phyloP scores from a whole-genome alignment of 2,329 filamentous ascomycete genomes.

The Huntiella decipiens region DNA sequence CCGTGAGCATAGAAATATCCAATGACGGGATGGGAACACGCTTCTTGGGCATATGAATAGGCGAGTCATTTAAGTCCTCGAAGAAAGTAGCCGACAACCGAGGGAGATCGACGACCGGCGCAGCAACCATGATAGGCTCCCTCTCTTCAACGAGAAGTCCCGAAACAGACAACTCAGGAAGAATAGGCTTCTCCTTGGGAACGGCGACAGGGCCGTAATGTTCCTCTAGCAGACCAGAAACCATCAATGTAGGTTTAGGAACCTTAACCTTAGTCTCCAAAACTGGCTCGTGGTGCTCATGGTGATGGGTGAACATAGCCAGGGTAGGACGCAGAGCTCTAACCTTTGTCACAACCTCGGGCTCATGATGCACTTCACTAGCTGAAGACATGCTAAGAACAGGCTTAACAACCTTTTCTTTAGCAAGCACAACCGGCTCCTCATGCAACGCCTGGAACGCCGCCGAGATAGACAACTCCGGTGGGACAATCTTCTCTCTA shows the following conservation, averaged over 20 bases:
- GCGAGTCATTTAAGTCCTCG: neutral
- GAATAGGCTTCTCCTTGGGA: constrained; percentile 16
- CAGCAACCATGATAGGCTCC: constrained; percentile 14
- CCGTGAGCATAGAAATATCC: neutral
- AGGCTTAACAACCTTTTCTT: neutral
- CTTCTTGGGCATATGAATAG: neutral
- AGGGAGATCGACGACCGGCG: neutral
- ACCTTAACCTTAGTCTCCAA: constrained; percentile 16
- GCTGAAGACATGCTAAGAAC: neutral
- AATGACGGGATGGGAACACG: neutral
- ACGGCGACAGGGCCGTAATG: constrained; percentile 15
- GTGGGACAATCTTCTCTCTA: neutral
- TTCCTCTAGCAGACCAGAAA: constrained; percentile 14
- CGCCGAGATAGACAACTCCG: no score
- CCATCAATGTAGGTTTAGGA: constrained; percentile 13
- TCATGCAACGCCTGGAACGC: neutral
- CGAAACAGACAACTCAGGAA: constrained; percentile 16
- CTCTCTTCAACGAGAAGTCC: constrained; percentile 16
- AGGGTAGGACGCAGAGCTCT: constrained; percentile 5
- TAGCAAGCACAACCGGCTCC: neutral
- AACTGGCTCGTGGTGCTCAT: constrained; percentile 18
- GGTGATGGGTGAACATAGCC: constrained; percentile 15
- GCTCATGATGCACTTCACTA: constrained; percentile 4
- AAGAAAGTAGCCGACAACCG: constrained; percentile 1
- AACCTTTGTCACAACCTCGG: constrained; percentile 12